phyloP scores from a whole-genome alignment of 257 asterid genomes.

The Echites panduratus region DNA sequence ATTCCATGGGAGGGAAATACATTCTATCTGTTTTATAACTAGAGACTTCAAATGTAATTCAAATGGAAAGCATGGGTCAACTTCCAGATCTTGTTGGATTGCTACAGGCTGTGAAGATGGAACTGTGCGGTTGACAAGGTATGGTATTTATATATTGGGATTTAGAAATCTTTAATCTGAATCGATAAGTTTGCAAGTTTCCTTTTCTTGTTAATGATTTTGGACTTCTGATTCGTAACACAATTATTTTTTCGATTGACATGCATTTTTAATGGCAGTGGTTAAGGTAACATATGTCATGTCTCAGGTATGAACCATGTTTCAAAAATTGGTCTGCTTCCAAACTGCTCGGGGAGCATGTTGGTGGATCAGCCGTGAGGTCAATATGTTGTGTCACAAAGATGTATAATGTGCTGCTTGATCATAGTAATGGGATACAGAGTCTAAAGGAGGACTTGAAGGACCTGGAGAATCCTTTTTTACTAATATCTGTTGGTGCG shows the following conservation, averaged over 20 bases:
- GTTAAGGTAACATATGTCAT: constrained; percentile 11
- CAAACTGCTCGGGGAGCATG: constrained; percentile 88
- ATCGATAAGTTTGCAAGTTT: background rate
- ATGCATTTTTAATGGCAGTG: background rate
- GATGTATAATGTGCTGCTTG: constrained; percentile 41
- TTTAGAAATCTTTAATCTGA: background rate
- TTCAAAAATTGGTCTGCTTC: constrained; percentile 67
- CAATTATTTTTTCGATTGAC: background rate
- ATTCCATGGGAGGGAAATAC: constrained; percentile 98
- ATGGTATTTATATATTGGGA: constrained; percentile 11
- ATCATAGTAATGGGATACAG: constrained; percentile 25
- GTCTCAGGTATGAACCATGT: constrained; percentile 60
- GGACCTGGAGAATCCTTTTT: constrained; percentile 37
- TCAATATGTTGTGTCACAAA: constrained; percentile 66
- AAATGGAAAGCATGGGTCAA: constrained; percentile 30
- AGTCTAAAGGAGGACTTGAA: constrained; percentile 30
- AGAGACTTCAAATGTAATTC: constrained; percentile 32
- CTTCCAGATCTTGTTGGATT: constrained; percentile 51
- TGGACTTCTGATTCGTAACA: background rate
- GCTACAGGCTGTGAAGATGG: constrained; percentile 99
- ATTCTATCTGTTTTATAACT: constrained; percentile 62
- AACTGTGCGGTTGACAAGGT: constrained; percentile 92
- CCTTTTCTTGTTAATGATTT: background rate
- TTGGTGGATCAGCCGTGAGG: constrained; percentile 96
- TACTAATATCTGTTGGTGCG: constrained; percentile 92